Evolutionary conservation across 768 basidiomycete genomes (phyloP).

Genomic region (Pleurotus tuber-regium): DNA sequence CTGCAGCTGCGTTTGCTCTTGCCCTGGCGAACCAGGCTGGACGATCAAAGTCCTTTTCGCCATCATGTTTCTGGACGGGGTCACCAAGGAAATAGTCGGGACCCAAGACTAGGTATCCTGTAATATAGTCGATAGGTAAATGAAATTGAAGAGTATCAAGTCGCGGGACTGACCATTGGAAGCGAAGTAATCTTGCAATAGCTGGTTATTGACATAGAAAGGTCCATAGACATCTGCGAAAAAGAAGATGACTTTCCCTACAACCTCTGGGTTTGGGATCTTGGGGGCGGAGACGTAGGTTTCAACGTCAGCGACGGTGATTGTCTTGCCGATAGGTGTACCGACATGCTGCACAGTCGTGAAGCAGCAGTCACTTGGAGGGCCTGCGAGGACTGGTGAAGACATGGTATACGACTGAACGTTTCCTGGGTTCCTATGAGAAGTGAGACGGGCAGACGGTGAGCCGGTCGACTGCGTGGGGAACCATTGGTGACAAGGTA

Average conservation of each 20-base stretch:
- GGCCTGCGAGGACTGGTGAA: conserved; percentile 36
- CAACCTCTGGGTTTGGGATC: conserved; percentile 1
- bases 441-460: background rate
- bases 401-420: conserved; percentile 2
- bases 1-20: conserved; percentile 32
- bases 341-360: conserved; percentile 51
- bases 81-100: conserved; percentile 67
- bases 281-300: conserved; percentile 52
- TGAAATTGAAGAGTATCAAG: background rate
- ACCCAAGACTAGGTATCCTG: conserved; percentile 59
- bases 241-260: conserved; percentile 51
- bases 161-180: conserved; percentile 40
- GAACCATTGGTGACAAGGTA: background rate
- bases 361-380: conserved; percentile 52
- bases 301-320: conserved; percentile 38
- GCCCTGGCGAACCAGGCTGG: conserved; percentile 39
- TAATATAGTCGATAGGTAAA: background rate
- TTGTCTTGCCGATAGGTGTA: conserved; percentile 38
- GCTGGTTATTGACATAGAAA: conserved; percentile 53
- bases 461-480: background rate
- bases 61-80: conserved; percentile 37
- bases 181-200: conserved; percentile 66
- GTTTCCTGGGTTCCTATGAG: background rate
- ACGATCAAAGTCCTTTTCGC: conserved; percentile 35
- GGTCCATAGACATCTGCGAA: conserved; percentile 61